Evolutionary conservation across 106 monocot genomes (phyloP), one percentile per base, ranked within the genome.

Genomic region (Dendrobium chrysotoxum): DNA sequence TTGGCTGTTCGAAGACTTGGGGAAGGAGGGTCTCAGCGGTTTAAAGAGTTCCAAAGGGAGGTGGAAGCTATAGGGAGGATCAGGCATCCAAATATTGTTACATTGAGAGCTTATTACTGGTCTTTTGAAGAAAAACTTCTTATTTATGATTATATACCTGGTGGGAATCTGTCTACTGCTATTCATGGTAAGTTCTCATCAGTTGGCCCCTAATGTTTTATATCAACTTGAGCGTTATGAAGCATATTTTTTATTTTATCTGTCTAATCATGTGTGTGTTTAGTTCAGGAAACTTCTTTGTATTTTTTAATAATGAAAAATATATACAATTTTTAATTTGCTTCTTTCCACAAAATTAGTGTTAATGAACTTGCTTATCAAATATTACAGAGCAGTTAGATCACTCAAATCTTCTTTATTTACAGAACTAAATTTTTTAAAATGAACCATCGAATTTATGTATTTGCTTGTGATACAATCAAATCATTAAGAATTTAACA

Each of bases 71-170:
- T 91, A 50, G 91, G 84, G 11, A 86, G 84, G 75, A 81, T 91
- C 21, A 82, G 81, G 72, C 91, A 91, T 83, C 91, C 85, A 0
- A 87, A 86, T 77, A 77, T 77, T 53, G 76, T 77, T 30, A 4
- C 76, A 50, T 53, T 77, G 76, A 90, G 88, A 82, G 95, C 95
- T 61, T 92, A 92, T 80, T 95, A 92, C 68, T 95, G 95, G 95
- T 95, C 95, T 13, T 72, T 78, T 1, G 90, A 95, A 6, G 95
- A 95, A 92, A 95, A 95, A 61, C 85, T 95, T 65, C 87, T 95
- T 42, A 79, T 95, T 17, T 95, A 95, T 79, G 90, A 95, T 77
- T 95, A 85, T 87, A 77, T 77, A 46, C 50, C 76, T 47, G 47
- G 15, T 20, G 76, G 76, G 21, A 91, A 86, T 71, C 86, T 91